Evolutionary conservation across 164 flowering plant genomes (phyloP).

Genomic region (Magnolia officinalis): DNA sequence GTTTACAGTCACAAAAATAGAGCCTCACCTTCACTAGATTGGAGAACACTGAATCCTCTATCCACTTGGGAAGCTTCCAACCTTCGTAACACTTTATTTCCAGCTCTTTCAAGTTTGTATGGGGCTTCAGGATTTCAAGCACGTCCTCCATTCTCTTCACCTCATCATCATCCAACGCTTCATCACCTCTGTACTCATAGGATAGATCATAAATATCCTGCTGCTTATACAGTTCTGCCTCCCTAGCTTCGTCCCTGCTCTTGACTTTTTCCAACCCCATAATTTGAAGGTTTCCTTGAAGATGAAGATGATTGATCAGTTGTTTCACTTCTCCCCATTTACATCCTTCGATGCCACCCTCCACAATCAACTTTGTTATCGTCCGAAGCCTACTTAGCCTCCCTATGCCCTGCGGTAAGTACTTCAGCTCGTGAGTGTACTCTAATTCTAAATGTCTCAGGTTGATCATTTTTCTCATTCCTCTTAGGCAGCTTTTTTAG

Average conservation of each 20-base stretch:
- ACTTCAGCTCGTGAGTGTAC: background rate
- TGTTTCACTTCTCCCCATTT: constrained; percentile 4
- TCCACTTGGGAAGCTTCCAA: background rate
- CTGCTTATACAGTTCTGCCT: background rate
- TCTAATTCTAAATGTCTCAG: constrained; percentile 12
- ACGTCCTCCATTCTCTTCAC: background rate
- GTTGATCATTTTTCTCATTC: constrained; percentile 1
- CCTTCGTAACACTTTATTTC: background rate
- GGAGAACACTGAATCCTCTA: background rate
- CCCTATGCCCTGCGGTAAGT: constrained; percentile 5
- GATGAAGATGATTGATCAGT: background rate
- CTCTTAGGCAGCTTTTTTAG: constrained; percentile 1
- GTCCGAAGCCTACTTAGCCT: background rate
- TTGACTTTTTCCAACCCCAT: background rate
- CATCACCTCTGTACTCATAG: background rate
- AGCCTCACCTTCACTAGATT: background rate
- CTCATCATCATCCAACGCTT: background rate
- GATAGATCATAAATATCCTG: background rate
- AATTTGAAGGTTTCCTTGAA: background rate
- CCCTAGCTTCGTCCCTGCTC: background rate
- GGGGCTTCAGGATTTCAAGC: background rate
- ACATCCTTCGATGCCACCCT: background rate
- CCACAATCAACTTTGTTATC: constrained; percentile 6
- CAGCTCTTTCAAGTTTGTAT: background rate
- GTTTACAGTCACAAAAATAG: background rate